Base-by-base conservation (phyloP, 2,329 filamentous ascomycete species). In the Trichoderma hamatum region DNA sequence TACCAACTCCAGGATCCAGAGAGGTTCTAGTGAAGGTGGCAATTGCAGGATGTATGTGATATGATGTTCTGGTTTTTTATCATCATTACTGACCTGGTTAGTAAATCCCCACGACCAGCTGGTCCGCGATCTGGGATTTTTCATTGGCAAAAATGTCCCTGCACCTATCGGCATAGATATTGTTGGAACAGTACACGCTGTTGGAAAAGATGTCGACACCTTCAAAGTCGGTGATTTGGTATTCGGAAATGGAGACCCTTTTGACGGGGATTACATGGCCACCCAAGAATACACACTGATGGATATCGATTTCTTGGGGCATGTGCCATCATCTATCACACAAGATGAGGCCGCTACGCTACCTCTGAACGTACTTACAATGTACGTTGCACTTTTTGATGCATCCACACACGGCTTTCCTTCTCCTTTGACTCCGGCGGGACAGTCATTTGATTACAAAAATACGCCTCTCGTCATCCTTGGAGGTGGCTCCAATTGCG, bases 261-360 rank as follows among this genome's bases (percentile, higher is more conserved):
- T 62, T 10, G 11, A 19, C 13, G 43, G 39, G 7, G 60, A 62
- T 36, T 62, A 62, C 60, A 62, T 36, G 60, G 60, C 11, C 10
- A 64, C 61, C 3, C 61, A 64, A 39, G 61, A 64, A 9, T 64
- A 64, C 61, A 21, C 61, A n/a, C 30, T 64, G 1, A 64, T 64
- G 46, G 61, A 64, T 16, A 24, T 39, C 21, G 32, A 51, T 10
- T 64, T 64, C 46, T 9, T 54, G 32, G 61, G 61, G 2, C 46
- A 24, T 10, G 61, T 64, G 14, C 61, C 61, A 4, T 36, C 61
- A 16, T 54, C 61, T 14, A 39, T 39, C 10, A 54, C 61, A 21
- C 61, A 52, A 13, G 61, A 54, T 3, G 61, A 64, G 32, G 61
- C 61, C 14, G 61, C 61, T 3, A 64, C 61, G 13, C 34, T 64